Evolutionary conservation across 352 stramenopile species (phyloP), one percentile per base, ranked within the genome.

Genomic region (Phytophthora agathidicida): DNA sequence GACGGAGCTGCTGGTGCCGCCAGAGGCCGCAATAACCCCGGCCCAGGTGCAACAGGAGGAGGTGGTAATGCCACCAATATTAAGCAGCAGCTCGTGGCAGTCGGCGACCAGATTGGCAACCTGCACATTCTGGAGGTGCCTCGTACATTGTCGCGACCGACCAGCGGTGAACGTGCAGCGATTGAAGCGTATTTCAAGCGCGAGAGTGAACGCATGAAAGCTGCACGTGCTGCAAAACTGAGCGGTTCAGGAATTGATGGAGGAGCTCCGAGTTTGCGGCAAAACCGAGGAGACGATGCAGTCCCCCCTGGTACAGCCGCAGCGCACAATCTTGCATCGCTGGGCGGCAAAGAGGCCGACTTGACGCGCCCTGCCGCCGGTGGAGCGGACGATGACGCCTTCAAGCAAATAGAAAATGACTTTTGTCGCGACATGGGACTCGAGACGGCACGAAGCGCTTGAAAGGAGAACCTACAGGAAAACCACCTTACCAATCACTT

Each of bases 51-150:
- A 3, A 30, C 16, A 23, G 53, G 17, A 0, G 41, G 39, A 14
- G 50, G 57, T 11, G 52, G 48, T 6, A 58, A 33, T 14, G 39
- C 32, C 1, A 60, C 38, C 17, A 76, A 69, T 27, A 69, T 84
- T 44, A 94, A 96, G 69, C 85, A 96, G 60, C 90, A 98, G 69
- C 78, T 98, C 42, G 75, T 98, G 16, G 90, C 89, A 14, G 82
- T 98, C 41, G 93, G 93, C 33, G 92, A 98, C 58, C 81, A 95
- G 57, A 91, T 87, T 23, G 93, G 93, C 1, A 97, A 97, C 64
- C 69, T 98, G 32, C 92, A 98, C 67, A 94, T 98, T 52, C 81
- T 97, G 55, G 87, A 97, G 52, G 83, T 98, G 43, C 93, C 91
- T 19, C 76, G 89, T n/a, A 93, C 85, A 20, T 57, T 98, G 10